These are phyloP conservation scores for Lichtheimia corymbifera DNA, from an alignment of 371 early-diverging fungal species.

Conservation along the genomic window DNA sequence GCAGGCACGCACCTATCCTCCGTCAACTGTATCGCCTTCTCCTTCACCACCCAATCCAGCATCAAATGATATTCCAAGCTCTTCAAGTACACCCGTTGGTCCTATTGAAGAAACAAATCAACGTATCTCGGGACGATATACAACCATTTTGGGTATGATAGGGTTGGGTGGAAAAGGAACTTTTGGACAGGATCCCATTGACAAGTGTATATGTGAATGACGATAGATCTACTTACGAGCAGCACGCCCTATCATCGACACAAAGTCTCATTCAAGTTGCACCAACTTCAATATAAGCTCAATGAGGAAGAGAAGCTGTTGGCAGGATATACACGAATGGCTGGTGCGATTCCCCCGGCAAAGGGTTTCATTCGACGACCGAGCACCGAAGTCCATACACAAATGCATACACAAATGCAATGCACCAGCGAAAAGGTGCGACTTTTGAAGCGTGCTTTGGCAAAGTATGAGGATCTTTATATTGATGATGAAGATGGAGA, in stretches of 20 bases:
- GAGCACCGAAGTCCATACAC: slow-evolving; percentile 62
- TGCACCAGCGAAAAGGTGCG: slow-evolving; percentile 83
- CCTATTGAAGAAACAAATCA: no score
- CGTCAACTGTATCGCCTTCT: no score
- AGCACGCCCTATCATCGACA: slow-evolving; percentile 79
- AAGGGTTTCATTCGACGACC: slow-evolving; percentile 54
- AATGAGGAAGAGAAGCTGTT: slow-evolving; percentile 88
- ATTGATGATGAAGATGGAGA: slow-evolving; percentile 80
- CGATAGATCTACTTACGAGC: slow-evolving; percentile 68
- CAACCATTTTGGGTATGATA: slow-evolving; percentile 5
- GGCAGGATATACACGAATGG: slow-evolving; percentile 68
- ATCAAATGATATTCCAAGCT: no score
- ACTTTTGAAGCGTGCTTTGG: slow-evolving; percentile 76
- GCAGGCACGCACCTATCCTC: no score
- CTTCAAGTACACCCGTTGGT: no score
- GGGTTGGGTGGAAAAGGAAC: no score
- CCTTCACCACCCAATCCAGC: no score
- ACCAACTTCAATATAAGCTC: slow-evolving; percentile 83
- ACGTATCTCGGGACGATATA: slow-evolving; percentile 54
- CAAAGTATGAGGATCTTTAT: slow-evolving; percentile 83
- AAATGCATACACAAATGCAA: slow-evolving; percentile 63
- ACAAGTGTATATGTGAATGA: no score
- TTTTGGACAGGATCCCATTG: no score
- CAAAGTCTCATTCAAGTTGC: slow-evolving; percentile 84
- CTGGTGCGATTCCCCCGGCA: slow-evolving; percentile 38